A percentile compares a stretch with the other conserved stretches of the same genome.
Conservation (phyloP, 192 early-diverging fungal genomes). For the Coemansia pectinata region DNA sequence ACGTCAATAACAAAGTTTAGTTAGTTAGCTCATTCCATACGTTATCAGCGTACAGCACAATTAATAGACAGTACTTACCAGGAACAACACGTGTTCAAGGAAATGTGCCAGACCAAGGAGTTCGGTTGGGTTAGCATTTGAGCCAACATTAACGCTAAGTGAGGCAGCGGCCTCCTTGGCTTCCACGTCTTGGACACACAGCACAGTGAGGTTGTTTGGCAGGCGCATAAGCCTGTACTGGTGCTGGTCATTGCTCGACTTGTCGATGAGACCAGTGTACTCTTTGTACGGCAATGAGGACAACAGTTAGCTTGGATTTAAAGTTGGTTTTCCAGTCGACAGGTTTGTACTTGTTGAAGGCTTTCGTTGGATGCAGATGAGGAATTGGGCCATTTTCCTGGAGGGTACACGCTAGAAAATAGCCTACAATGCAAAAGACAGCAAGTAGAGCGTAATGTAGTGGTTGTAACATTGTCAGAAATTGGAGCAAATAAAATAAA, state of each 20-base stretch:
- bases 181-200: slow-evolving; percentile 61
- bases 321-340: slow-evolving; percentile 7
- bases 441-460: background rate
- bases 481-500: background rate
- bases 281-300: slow-evolving; percentile 23
- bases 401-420: background rate
- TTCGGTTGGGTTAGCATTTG: slow-evolving; percentile 58
- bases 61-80: slow-evolving; percentile 27
- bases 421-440: background rate
- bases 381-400: background rate
- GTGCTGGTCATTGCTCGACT: slow-evolving; percentile 58
- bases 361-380: background rate
- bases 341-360: background rate
- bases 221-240: slow-evolving; percentile 60
- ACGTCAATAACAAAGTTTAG: background rate
- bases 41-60: background rate
- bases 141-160: slow-evolving; percentile 64
- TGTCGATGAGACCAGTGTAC: slow-evolving; percentile 37
- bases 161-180: slow-evolving; percentile 57
- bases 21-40: background rate
- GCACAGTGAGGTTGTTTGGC: slow-evolving; percentile 59
- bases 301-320: background rate
- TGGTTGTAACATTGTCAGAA: background rate
- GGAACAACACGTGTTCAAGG: slow-evolving; percentile 68
- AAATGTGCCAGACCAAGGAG: slow-evolving; percentile 70